These are phyloP conservation scores for Magnolia officinalis DNA, from an alignment of 164 flowering plant genomes.

Conservation along the genomic window DNA sequence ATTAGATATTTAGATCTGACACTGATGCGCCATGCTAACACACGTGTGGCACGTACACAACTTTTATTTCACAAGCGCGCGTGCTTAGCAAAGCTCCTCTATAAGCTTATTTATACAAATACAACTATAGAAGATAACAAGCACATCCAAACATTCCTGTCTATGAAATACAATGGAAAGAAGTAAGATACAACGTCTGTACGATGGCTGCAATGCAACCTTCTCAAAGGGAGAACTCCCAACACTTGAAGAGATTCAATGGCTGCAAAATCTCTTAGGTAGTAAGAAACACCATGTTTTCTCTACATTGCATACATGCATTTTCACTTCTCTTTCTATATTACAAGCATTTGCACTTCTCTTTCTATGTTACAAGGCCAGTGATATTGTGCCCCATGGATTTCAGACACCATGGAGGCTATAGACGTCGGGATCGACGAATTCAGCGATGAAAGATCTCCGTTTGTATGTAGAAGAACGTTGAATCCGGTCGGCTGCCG, in stretches of 20 bases:
- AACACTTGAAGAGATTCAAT: constrained; percentile 29
- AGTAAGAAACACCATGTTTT: not conserved
- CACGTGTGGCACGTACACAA: no score
- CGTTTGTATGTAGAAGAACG: not conserved
- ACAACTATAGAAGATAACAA: not conserved
- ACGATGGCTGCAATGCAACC: constrained; percentile 26
- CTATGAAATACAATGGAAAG: constrained; percentile 9
- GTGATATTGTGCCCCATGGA: not conserved
- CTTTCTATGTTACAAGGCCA: no score
- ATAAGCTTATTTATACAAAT: no score
- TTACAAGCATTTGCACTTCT: no score
- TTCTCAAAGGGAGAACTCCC: constrained; percentile 29
- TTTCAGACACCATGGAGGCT: constrained; percentile 28
- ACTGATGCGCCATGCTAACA: no score
- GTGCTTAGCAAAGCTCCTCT: no score
- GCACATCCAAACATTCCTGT: not conserved
- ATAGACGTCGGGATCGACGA: constrained; percentile 35
- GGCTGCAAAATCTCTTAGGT: constrained; percentile 27
- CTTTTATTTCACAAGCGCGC: no score
- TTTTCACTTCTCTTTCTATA: no score
- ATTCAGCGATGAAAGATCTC: constrained; percentile 14
- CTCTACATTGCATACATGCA: not conserved
- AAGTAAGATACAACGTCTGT: constrained; percentile 28
- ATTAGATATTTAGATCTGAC: no score
- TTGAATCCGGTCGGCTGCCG: not conserved